These are phyloP conservation scores for Phytopythium chamaehyphon DNA, from an alignment of 352 stramenopile genomes.

Conservation along the genomic window DNA sequence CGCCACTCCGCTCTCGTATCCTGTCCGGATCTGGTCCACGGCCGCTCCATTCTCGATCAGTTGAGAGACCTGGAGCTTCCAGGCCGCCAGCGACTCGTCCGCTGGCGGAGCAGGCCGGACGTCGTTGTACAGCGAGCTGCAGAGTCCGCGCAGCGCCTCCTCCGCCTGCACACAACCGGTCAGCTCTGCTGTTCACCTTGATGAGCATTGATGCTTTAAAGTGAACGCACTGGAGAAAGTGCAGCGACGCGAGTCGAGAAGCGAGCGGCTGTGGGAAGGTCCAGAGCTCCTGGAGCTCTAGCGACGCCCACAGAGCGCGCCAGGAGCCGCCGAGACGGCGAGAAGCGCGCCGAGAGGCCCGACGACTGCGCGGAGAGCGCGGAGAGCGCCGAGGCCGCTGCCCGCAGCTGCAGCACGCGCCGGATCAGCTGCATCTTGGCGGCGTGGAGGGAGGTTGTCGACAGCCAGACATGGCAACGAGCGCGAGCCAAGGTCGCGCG, in stretches of 20 bases:
- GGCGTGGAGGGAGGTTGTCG: neutral
- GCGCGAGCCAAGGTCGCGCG: neutral
- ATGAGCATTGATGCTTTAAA: too few relatives aligned
- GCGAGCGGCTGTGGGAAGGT: too few relatives aligned
- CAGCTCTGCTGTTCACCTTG: too few relatives aligned
- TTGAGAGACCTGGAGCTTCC: constrained; percentile 22
- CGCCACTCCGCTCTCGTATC: constrained; percentile 62
- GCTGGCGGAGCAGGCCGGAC: constrained; percentile 21
- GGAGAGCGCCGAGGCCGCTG: neutral
- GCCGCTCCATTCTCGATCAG: constrained; percentile 19
- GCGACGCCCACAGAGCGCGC: constrained; percentile 1
- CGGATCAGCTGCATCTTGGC: constrained; percentile 17
- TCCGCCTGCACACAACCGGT: constrained; percentile 11
- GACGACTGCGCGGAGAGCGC: neutral
- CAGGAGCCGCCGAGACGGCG: neutral
- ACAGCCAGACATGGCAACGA: constrained; percentile 4
- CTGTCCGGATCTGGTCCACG: constrained; percentile 25
- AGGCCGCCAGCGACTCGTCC: constrained; percentile 26
- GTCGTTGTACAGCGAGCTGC: constrained; percentile 48
- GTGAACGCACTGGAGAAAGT: too few relatives aligned
- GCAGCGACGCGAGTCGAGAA: too few relatives aligned
- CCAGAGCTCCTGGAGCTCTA: too few relatives aligned
- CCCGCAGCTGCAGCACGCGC: constrained; percentile 21
- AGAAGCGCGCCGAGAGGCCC: constrained; percentile 1
- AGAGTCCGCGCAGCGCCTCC: constrained; percentile 40